Conservation (phyloP, 306 rosid species). For the Mimosa pudica region DNA sequence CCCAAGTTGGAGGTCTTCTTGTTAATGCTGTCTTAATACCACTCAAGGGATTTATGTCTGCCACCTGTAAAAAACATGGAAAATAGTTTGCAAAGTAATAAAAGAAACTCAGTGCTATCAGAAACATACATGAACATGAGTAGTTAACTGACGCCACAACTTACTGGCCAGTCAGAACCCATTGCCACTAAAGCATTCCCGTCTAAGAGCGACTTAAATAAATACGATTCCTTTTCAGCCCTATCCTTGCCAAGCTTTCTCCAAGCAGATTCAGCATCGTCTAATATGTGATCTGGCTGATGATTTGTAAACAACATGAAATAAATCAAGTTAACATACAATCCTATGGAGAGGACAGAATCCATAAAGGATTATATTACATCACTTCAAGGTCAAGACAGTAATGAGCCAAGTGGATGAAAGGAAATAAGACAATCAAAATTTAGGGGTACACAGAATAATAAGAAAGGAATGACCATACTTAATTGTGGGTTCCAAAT, state of each 20-base stretch:
- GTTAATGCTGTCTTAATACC: slow-evolving; percentile 65
- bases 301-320: slow-evolving; percentile 33
- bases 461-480: background rate
- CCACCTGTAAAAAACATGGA: slow-evolving; percentile 54
- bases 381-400: slow-evolving; percentile 8
- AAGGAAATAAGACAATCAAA: background rate
- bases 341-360: background rate
- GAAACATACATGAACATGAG: slow-evolving; percentile 7
- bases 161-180: slow-evolving; percentile 95
- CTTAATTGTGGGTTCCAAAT: background rate
- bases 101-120: background rate
- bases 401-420: slow-evolving; percentile 1
- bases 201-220: slow-evolving; percentile 62
- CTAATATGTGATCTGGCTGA: slow-evolving; percentile 84
- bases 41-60: slow-evolving; percentile 68
- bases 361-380: slow-evolving; percentile 16
- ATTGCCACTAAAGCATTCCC: slow-evolving; percentile 59
- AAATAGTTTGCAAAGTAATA: slow-evolving; percentile 6
- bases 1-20: slow-evolving; percentile 64
- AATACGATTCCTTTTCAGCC: slow-evolving; percentile 73
- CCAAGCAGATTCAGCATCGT: slow-evolving; percentile 59
- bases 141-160: slow-evolving; percentile 31
- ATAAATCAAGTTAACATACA: slow-evolving; percentile 21
- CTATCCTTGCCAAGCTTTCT: slow-evolving; percentile 81
- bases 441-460: background rate